Evolutionary conservation across 257 asterid genomes (phyloP).

Genomic region (Apocynum venetum): DNA sequence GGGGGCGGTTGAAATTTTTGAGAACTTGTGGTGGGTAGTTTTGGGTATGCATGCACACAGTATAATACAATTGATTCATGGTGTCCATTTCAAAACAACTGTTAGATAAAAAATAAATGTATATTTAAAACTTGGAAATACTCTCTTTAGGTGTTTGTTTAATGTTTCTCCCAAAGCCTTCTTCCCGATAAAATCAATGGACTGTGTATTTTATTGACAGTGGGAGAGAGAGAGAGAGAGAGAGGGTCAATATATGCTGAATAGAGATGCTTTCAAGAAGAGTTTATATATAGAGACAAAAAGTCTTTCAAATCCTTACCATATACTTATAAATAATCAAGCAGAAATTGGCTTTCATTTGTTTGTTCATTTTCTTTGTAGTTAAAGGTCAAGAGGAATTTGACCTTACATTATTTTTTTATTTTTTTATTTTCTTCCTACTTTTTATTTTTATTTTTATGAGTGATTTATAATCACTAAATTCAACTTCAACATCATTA

Average conservation of each 20-base stretch:
- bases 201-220: not conserved
- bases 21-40: no score
- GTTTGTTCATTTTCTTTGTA: not conserved
- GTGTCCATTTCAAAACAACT: not conserved
- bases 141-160: not conserved
- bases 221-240: not conserved
- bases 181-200: not conserved
- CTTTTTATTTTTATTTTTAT: no score
- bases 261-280: slow-evolving; percentile 1
- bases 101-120: not conserved
- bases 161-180: not conserved
- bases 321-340: not conserved
- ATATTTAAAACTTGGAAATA: not conserved
- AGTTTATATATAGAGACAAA: not conserved
- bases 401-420: no score
- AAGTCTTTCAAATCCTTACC: not conserved
- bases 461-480: no score
- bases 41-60: no score
- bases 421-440: no score
- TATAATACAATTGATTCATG: not conserved
- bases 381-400: not conserved
- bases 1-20: no score
- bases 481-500: no score
- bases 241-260: not conserved
- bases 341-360: not conserved